Evolutionary conservation across 768 basidiomycete genomes (phyloP).

Genomic region (Boletus rubescentipes): DNA sequence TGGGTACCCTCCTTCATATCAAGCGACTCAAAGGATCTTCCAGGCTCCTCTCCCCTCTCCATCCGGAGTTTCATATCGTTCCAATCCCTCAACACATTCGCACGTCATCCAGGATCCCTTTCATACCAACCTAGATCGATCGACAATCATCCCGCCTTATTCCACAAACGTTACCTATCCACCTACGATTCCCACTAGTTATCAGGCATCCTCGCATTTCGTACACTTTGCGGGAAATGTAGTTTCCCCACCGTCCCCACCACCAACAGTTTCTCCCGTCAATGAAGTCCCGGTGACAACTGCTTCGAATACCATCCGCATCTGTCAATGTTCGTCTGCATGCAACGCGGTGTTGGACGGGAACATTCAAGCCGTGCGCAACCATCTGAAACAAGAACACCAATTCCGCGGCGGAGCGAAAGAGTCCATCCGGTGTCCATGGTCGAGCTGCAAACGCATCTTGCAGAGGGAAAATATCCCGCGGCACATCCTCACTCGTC

Average conservation of each 20-base stretch:
- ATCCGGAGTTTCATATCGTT: neutral
- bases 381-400: neutral
- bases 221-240: neutral
- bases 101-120: neutral
- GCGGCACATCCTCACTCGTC: constrained; percentile 17
- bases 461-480: constrained; percentile 19
- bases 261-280: neutral
- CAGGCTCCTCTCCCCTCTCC: too few species aligned
- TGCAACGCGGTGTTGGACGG: neutral
- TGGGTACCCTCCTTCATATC: neutral
- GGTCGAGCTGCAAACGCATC: constrained; percentile 2
- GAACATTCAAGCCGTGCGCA: neutral
- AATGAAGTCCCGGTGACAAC: neutral
- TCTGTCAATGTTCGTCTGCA: neutral
- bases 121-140: neutral
- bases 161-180: neutral
- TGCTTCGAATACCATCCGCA: neutral
- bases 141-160: neutral
- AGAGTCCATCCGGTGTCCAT: constrained; percentile 4
- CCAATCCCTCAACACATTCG: neutral
- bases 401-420: neutral
- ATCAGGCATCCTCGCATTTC: neutral
- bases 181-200: neutral
- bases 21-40: neutral
- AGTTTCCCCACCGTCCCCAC: neutral